These are phyloP conservation scores for Ambispora gerdemannii DNA, from an alignment of 192 early-diverging fungal genomes.

Conservation along the genomic window DNA sequence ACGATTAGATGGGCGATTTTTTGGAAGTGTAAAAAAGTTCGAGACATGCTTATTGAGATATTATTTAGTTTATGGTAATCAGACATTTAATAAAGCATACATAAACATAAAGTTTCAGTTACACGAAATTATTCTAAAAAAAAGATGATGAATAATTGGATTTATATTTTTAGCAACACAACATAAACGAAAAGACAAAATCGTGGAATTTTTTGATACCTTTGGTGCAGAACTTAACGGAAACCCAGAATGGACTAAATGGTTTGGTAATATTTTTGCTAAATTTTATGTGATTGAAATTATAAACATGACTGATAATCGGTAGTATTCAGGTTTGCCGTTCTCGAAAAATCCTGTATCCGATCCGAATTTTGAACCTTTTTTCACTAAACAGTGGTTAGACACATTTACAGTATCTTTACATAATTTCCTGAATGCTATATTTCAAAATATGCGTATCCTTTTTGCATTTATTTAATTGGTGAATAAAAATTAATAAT, in stretches of 20 bases:
- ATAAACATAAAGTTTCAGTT: too few relatives aligned
- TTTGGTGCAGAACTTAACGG: slow-evolving; percentile 56
- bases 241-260: slow-evolving; percentile 57
- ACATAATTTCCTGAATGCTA: slow-evolving; percentile 60
- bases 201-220: slow-evolving; percentile 59
- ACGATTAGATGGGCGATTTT: slow-evolving; percentile 55
- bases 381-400: slow-evolving; percentile 62
- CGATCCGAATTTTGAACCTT: slow-evolving; percentile 56
- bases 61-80: slow-evolving; percentile 58
- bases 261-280: slow-evolving; percentile 51
- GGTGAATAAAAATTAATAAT: neutral
- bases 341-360: slow-evolving; percentile 55
- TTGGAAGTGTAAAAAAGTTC: slow-evolving; percentile 56
- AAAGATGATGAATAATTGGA: too few relatives aligned
- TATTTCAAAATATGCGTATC: slow-evolving; percentile 65
- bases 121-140: too few relatives aligned
- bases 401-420: slow-evolving; percentile 59
- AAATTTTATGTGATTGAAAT: neutral
- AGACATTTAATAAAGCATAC: neutral
- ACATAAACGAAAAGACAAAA: slow-evolving; percentile 51
- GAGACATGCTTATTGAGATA: slow-evolving; percentile 57
- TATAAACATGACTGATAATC: neutral
- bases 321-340: slow-evolving; percentile 46
- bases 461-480: neutral
- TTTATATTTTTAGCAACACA: slow-evolving; percentile 46